Conservation (phyloP, 1,139 yeast genomes). For the Zhuliangozyma blackwelliae region DNA sequence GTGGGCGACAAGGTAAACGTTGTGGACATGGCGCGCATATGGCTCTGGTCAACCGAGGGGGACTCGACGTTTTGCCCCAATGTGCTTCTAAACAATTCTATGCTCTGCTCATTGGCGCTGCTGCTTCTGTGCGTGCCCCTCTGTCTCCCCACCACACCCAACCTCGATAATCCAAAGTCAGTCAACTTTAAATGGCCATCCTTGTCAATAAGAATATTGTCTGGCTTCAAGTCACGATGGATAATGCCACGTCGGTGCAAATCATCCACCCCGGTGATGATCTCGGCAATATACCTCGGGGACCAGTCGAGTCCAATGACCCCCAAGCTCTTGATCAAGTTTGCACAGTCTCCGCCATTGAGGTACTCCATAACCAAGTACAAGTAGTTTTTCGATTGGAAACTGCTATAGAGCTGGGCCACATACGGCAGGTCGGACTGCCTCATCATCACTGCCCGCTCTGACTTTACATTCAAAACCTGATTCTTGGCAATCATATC, state of each 20-base stretch:
- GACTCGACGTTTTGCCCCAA: slow-evolving; percentile 26
- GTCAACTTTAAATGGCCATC: slow-evolving; percentile 88
- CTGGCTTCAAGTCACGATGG: slow-evolving; percentile 95
- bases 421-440: slow-evolving; percentile 93
- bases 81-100: slow-evolving; percentile 37
- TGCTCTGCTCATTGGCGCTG: slow-evolving; percentile 43
- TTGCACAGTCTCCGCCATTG: slow-evolving; percentile 95
- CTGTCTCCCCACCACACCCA: slow-evolving; percentile 87
- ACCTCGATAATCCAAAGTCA: slow-evolving; percentile 89
- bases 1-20: slow-evolving; percentile 48
- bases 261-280: slow-evolving; percentile 84
- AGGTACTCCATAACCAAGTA: slow-evolving; percentile 95
- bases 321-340: slow-evolving; percentile 75
- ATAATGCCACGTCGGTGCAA: slow-evolving; percentile 85
- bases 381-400: slow-evolving; percentile 82
- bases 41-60: slow-evolving; percentile 21
- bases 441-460: slow-evolving; percentile 95
- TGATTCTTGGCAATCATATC: slow-evolving; percentile 98
- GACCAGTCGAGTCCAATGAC: slow-evolving; percentile 87
- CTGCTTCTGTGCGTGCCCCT: slow-evolving; percentile 39
- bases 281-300: slow-evolving; percentile 80
- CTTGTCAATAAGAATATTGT: slow-evolving; percentile 80
- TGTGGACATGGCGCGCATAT: slow-evolving; percentile 28
- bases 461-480: slow-evolving; percentile 89
- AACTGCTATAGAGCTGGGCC: slow-evolving; percentile 82